Percentiles rank a stretch among this genome's conserved stretches.
Conservation (phyloP, 139 green algal genomes). For the Haematococcus sp. region DNA sequence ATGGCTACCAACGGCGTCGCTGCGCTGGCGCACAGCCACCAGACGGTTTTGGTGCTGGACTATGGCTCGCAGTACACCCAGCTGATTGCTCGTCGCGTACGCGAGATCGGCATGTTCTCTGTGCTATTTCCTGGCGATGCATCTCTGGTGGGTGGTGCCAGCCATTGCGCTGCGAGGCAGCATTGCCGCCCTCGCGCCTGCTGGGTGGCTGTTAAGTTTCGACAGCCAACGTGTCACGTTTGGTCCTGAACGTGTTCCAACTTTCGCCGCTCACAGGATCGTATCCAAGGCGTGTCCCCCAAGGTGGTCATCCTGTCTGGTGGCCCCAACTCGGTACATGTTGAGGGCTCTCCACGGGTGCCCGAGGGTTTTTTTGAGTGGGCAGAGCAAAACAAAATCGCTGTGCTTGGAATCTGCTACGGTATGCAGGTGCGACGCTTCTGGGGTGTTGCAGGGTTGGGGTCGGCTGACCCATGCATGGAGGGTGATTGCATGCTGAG, state of each 20-base stretch:
- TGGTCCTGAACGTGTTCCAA: neutral
- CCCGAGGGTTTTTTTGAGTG: slow-evolving; percentile 87
- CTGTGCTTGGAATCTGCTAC: slow-evolving; percentile 98
- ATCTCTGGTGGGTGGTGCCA: slow-evolving; percentile 55
- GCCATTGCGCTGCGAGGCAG: too few relatives aligned
- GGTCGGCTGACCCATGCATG: neutral
- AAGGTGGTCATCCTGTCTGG: slow-evolving; percentile 92
- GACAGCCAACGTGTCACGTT: too few relatives aligned
- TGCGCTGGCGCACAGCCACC: slow-evolving; percentile 16
- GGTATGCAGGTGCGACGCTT: slow-evolving; percentile 83
- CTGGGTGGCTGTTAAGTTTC: too few relatives aligned
- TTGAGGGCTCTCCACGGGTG: slow-evolving; percentile 81
- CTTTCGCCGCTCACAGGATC: slow-evolving; percentile 53
- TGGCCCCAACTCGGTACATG: slow-evolving; percentile 94
- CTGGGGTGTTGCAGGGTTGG: neutral
- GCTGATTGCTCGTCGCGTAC: slow-evolving; percentile 90
- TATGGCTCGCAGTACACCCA: slow-evolving; percentile 96
- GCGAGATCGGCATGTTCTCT: slow-evolving; percentile 90
- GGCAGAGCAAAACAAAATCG: slow-evolving; percentile 54
- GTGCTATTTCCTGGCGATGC: slow-evolving; percentile 90
- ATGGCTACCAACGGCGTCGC: neutral
- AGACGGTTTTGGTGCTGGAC: slow-evolving; percentile 48
- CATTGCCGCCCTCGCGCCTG: too few relatives aligned
- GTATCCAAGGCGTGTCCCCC: slow-evolving; percentile 76
- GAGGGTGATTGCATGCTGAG: too few relatives aligned